Percentiles rank a stretch among this genome's conserved stretches.
These are phyloP conservation scores for Daucus carota DNA, from an alignment of 129 eudicot species.

Conservation along the genomic window DH1_v3.0 NC_030383.2:48100001-48100500, in stretches of 20 bases:
- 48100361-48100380: slow-evolving; percentile 92
- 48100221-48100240: slow-evolving; percentile 38
- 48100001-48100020: slow-evolving; percentile 86
- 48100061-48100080: slow-evolving; percentile 52
- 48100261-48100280: neutral
- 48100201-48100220: slow-evolving; percentile 89
- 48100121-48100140: slow-evolving; percentile 11
- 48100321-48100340: slow-evolving; percentile 67
- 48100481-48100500: slow-evolving; percentile 11
- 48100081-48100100: slow-evolving; percentile 4
- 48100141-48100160: slow-evolving; percentile 25
- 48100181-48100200: slow-evolving; percentile 87
- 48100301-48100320: slow-evolving; percentile 2
- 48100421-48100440: neutral
- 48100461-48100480: neutral
- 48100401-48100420: slow-evolving; percentile 6
- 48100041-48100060: slow-evolving; percentile 92
- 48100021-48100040: slow-evolving; percentile 92
- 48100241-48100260: neutral
- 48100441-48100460: neutral
- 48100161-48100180: slow-evolving; percentile 87
- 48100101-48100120: neutral
- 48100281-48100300: neutral
- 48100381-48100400: slow-evolving; percentile 78
- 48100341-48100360: slow-evolving; percentile 90